These are phyloP conservation scores for Penicillium simplicissimum DNA, from an alignment of 495 filamentous ascomycete genomes.

Conservation along the genomic window DNA sequence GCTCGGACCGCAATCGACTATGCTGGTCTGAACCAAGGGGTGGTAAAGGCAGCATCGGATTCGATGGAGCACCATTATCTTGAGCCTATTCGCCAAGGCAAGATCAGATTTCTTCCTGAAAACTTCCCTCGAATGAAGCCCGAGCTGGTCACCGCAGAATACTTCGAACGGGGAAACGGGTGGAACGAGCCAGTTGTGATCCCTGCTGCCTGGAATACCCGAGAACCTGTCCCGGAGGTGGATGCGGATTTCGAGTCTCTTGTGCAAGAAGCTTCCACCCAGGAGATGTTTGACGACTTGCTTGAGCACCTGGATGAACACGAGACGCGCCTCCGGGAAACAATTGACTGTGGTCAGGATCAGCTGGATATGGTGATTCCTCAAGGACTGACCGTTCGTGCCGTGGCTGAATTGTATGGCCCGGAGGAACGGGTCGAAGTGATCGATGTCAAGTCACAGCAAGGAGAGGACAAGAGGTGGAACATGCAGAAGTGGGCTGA, in stretches of 20 bases:
- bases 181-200: conserved; percentile 73
- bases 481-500: conserved; percentile 72
- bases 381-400: conserved; percentile 62
- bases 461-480: conserved; percentile 68
- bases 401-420: conserved; percentile 67
- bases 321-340: conserved; percentile 44
- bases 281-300: conserved; percentile 52
- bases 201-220: conserved; percentile 65
- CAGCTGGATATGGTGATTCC: conserved; percentile 75
- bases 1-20: conserved; percentile 75
- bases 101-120: conserved; percentile 61
- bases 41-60: conserved; percentile 67
- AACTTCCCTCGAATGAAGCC: conserved; percentile 67
- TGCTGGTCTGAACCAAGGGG: conserved; percentile 71
- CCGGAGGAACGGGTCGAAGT: conserved; percentile 67
- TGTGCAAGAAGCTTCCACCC: conserved; percentile 38
- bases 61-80: conserved; percentile 74
- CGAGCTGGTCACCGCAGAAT: conserved; percentile 66
- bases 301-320: conserved; percentile 41
- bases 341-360: conserved; percentile 63
- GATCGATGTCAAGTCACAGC: conserved; percentile 76
- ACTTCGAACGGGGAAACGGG: conserved; percentile 64
- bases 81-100: conserved; percentile 67
- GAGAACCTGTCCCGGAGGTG: conserved; percentile 36
- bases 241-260: conserved; percentile 35